phyloP scores from a whole-genome alignment of 2,329 filamentous ascomycete species.

The Biscogniauxia sp. region DNA sequence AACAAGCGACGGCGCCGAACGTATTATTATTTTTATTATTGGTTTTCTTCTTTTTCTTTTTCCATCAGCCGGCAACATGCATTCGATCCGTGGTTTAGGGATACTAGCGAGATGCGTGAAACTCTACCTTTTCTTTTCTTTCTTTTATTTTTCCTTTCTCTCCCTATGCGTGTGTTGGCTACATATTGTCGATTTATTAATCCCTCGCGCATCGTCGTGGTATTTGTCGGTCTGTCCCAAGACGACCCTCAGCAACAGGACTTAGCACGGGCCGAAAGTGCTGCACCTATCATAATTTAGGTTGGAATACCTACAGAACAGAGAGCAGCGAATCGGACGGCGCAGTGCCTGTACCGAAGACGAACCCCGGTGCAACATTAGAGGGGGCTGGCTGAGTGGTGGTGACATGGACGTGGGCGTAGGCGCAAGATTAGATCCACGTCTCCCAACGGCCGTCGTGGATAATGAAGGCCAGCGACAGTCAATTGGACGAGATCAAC shows the following conservation, averaged over 20 bases:
- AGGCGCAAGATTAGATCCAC: conserved; percentile 15
- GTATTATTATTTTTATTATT: too few relatives aligned
- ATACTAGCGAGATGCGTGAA: not conserved
- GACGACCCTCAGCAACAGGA: conserved; percentile 10
- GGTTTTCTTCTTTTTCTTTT: not conserved
- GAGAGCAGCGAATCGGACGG: conserved; percentile 17
- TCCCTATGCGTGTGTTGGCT: too few relatives aligned
- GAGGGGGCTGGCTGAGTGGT: conserved; percentile 14
- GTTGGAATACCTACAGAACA: conserved; percentile 12
- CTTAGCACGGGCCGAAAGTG: conserved; percentile 21
- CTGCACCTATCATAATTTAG: conserved; percentile 14
- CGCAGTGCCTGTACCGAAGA: conserved; percentile 10
- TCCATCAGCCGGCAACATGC: not conserved
- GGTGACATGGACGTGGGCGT: conserved; percentile 16
- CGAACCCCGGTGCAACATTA: conserved; percentile 20
- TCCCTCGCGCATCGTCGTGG: conserved; percentile 2
- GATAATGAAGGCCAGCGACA: conserved; percentile 9
- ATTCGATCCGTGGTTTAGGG: not conserved
- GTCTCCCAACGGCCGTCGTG: conserved; percentile 13
- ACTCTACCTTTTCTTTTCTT: not conserved
- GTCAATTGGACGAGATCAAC: conserved; percentile 3
- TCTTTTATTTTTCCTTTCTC: too few relatives aligned
- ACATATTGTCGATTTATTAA: not conserved
- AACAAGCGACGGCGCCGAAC: conserved; percentile 5
- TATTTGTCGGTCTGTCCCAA: conserved; percentile 9